Percentiles rank a stretch among this genome's conserved stretches.
phyloP scores from a whole-genome alignment of 805 yeast genomes.

The Metschnikowia henanensis region DNA sequence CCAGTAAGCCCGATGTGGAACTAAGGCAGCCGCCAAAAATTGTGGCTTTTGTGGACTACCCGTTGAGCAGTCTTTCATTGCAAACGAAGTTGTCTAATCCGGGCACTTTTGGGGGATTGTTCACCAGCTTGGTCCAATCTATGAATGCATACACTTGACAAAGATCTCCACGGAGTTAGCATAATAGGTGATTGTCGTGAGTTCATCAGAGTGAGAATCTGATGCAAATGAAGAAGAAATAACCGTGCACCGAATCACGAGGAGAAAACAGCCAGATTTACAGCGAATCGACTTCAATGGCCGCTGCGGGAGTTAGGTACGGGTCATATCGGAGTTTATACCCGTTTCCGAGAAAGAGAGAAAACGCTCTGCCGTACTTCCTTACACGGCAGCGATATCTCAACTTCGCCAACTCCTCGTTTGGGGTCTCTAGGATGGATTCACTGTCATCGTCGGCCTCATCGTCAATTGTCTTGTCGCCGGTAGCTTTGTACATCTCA shows the following conservation, averaged over 20 bases:
- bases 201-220: no score
- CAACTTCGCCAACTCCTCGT: constrained; percentile 23
- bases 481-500: not conserved
- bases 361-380: constrained; percentile 12
- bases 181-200: no score
- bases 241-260: no score
- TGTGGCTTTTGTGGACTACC: constrained; percentile 12
- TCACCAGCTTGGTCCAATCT: constrained; percentile 15
- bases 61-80: constrained; percentile 14
- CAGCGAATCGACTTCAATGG: no score
- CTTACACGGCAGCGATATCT: constrained; percentile 21
- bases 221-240: no score
- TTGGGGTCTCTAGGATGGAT: constrained; percentile 21
- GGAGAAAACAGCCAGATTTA: no score
- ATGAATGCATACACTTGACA: constrained; percentile 9
- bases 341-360: constrained; percentile 17
- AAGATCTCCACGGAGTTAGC: no score
- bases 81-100: constrained; percentile 12
- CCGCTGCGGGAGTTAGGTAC: constrained; percentile 8
- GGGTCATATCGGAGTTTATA: constrained; percentile 12
- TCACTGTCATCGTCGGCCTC: constrained; percentile 24
- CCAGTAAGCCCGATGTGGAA: constrained; percentile 33
- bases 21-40: constrained; percentile 30
- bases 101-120: constrained; percentile 14
- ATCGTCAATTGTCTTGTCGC: constrained; percentile 12